These are phyloP conservation scores for Neurospora sp. DNA, from an alignment of 495 filamentous ascomycete species.

Conservation along the genomic window DNA sequence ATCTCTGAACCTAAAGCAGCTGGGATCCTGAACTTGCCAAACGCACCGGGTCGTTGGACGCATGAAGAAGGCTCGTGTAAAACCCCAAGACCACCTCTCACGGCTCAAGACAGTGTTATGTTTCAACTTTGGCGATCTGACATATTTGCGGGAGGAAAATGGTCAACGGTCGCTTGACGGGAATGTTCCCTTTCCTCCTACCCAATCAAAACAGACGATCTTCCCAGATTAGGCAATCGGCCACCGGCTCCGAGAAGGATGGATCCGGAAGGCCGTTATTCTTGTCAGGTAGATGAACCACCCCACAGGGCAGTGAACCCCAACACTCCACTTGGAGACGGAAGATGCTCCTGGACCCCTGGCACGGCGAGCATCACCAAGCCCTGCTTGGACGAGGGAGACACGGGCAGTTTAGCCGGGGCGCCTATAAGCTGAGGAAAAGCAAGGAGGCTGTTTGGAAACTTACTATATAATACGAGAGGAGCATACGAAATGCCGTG, in stretches of 20 bases:
- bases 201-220: not conserved
- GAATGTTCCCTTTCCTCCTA: not conserved
- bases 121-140: not conserved
- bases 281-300: not conserved
- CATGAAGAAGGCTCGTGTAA: not conserved
- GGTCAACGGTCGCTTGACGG: not conserved
- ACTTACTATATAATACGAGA: not conserved
- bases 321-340: not conserved
- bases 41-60: not conserved
- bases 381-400: not conserved
- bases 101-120: not conserved
- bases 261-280: not conserved
- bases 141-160: not conserved
- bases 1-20: too few relatives aligned
- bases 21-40: not conserved
- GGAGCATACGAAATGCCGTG: not conserved
- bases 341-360: not conserved
- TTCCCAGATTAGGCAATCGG: not conserved
- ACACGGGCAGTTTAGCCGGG: not conserved
- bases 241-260: not conserved
- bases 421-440: not conserved
- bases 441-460: not conserved
- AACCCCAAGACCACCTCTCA: not conserved
- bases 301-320: not conserved
- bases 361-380: not conserved